Evolutionary conservation across 1,284 basidiomycete genomes (phyloP).

Genomic region (Malassezia obtusa): DNA sequence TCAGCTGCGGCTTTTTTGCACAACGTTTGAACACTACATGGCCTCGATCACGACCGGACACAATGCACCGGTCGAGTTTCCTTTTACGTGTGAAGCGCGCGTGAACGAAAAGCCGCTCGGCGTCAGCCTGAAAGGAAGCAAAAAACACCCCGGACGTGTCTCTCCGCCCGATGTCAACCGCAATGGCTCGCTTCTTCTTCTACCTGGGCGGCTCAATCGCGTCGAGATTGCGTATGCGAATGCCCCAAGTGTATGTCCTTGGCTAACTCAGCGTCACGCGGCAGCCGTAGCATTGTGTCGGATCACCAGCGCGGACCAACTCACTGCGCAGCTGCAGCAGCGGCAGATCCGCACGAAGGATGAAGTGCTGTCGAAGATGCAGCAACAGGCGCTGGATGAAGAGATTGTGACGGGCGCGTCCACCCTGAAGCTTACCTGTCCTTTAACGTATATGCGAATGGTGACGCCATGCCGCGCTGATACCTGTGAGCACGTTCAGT

Average conservation of each 20-base stretch:
- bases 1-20: constrained; percentile 35
- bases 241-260: constrained; percentile 17
- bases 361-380: constrained; percentile 31
- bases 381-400: constrained; percentile 33
- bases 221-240: constrained; percentile 38
- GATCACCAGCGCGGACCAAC: constrained; percentile 22
- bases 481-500: constrained; percentile 79
- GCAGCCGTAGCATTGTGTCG: constrained; percentile 32
- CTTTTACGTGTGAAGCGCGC: constrained; percentile 32
- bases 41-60: constrained; percentile 12
- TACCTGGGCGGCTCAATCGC: constrained; percentile 22
- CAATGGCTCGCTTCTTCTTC: constrained; percentile 19
- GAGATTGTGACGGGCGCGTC: constrained; percentile 41
- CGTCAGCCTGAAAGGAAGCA: constrained; percentile 35
- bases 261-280: constrained; percentile 12
- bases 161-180: constrained; percentile 43
- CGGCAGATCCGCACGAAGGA: constrained; percentile 28
- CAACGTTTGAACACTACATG: constrained; percentile 29
- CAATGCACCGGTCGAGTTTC: constrained; percentile 34
- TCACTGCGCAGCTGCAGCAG: constrained; percentile 29
- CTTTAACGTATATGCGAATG: constrained; percentile 79
- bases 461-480: constrained; percentile 72
- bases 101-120: constrained; percentile 30
- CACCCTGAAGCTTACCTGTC: constrained; percentile 38
- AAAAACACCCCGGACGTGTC: constrained; percentile 36